A percentile compares a stretch with the other conserved stretches of the same genome.
phyloP scores from a whole-genome alignment of 352 stramenopile genomes.

The Phytophthora fragariaefolia region DNA sequence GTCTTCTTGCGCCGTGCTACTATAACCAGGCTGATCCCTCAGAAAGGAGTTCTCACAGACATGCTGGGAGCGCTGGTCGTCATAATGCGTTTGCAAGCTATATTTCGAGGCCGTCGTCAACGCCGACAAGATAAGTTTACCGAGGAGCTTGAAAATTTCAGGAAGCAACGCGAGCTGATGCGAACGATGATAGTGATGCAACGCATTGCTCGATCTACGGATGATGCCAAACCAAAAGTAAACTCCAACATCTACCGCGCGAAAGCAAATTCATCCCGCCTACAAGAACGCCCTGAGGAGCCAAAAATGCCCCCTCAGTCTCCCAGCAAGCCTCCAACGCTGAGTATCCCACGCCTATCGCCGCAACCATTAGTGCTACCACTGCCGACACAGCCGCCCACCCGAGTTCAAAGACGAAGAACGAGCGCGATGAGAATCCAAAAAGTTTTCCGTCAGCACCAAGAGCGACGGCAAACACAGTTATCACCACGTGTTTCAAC shows the following conservation, averaged over 20 bases:
- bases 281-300: slow-evolving; percentile 15
- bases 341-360: background rate
- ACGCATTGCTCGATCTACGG: slow-evolving; percentile 18
- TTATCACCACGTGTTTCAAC: background rate
- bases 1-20: slow-evolving; percentile 15
- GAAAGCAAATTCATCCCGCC: slow-evolving; percentile 5
- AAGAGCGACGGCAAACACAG: slow-evolving; percentile 25
- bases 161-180: slow-evolving; percentile 34
- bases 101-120: slow-evolving; percentile 40
- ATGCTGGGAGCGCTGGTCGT: slow-evolving; percentile 32
- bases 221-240: slow-evolving; percentile 16
- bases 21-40: slow-evolving; percentile 12
- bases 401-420: slow-evolving; percentile 11
- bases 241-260: background rate
- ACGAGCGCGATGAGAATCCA: slow-evolving; percentile 50
- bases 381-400: slow-evolving; percentile 1
- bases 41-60: slow-evolving; percentile 14
- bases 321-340: background rate
- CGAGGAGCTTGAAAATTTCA: slow-evolving; percentile 40
- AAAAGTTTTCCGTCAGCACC: slow-evolving; percentile 47
- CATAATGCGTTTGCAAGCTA: slow-evolving; percentile 43
- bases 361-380: background rate
- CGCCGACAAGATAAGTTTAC: slow-evolving; percentile 37
- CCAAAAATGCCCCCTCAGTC: slow-evolving; percentile 6
- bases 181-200: slow-evolving; percentile 40